Base-by-base conservation (phyloP, 2,329 filamentous ascomycete species). In the Cadophora luteo-olivacea region DNA sequence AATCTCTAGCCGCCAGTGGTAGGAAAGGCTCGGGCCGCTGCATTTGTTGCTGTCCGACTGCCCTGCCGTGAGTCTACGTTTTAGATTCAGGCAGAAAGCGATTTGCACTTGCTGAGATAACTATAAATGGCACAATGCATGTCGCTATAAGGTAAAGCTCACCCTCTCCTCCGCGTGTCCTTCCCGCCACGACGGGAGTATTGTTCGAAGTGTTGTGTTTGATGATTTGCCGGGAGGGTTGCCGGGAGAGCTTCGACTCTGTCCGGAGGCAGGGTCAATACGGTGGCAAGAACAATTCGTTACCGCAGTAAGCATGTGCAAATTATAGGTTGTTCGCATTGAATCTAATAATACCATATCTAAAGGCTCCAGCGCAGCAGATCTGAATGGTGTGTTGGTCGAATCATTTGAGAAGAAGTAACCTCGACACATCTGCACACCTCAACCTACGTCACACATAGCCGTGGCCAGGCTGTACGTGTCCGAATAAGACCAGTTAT, bases 1-100 rank as follows among this genome's bases (percentile, higher is more conserved):
- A 22, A 19, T 38, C 33, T 29, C 14, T 60, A 41, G 57, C 57
- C 57, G 33, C 33, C n/a, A 60, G 36, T 8, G 29, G 9, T 14
- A 19, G 19, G 48, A 41, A 62, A 62, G 60, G 60, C 45, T 62
- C 60, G 60, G 60, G 14, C 41, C 60, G 60, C 45, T 51, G 19
- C 45, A 51, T 29, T 29, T 32, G 22, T 32, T 29, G 38, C 48
- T 19, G 11, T 38, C 8, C 19, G 19, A n/a, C 24, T 22, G n/a
- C 19, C 7, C 33, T 19, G 14, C 25, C 33, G 52, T 19, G 6
- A 38, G 9, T 22, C 57, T 1, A 25, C 12, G 52, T n/a, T 33
- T 29, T 29, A 55, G 25, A 22, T 22, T 60, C 32, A 60, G 55
- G 55, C 55, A 38, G 32, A 38, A 60, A 33, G 19, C 12, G n/a